phyloP scores from a whole-genome alignment of 192 early-diverging fungal genomes.

The Neocallimastix lanati region DNA sequence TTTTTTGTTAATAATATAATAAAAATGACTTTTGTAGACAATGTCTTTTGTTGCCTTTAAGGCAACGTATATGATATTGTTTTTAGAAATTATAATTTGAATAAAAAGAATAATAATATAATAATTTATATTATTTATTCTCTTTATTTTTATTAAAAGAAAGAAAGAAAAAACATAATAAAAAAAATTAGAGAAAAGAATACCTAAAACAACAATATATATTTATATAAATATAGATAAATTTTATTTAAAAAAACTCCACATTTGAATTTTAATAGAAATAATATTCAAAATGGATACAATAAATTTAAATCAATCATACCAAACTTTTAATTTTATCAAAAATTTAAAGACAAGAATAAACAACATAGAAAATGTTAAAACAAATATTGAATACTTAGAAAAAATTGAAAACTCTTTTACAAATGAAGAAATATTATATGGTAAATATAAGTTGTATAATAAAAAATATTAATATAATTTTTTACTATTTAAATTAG shows the following conservation, averaged over 20 bases:
- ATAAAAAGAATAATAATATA: not conserved
- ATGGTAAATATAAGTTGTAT: not conserved
- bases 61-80: not conserved
- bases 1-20: not conserved
- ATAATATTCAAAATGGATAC: not conserved
- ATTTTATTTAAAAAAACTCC: too few species aligned
- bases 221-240: too few species aligned
- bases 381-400: not conserved
- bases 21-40: not conserved
- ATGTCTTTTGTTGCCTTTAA: not conserved
- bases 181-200: too few species aligned
- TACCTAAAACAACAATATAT: too few species aligned
- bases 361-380: not conserved
- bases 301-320: not conserved
- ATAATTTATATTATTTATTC: not conserved
- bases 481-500: too few species aligned
- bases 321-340: not conserved
- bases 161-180: not conserved
- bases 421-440: not conserved
- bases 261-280: too few species aligned
- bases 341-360: not conserved
- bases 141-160: not conserved
- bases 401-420: not conserved
- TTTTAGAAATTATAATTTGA: not conserved
- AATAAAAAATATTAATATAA: not conserved